Evolutionary conservation across 2,329 filamentous ascomycete species (phyloP), one percentile per base, ranked within the genome.

Genomic region (Fusarium albosuccineum): DNA sequence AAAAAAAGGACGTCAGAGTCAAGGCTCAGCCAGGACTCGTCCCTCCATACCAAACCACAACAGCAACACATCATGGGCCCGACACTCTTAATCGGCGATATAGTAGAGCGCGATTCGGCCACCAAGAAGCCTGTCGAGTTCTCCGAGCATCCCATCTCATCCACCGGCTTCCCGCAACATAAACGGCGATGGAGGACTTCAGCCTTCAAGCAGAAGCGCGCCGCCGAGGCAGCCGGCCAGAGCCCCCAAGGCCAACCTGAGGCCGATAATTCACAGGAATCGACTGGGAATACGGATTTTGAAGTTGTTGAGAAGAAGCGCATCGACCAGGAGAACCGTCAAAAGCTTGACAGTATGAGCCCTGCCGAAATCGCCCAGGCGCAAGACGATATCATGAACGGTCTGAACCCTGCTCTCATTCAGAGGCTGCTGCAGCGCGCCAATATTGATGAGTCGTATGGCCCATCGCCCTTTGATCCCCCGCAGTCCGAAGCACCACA

Each of bases 141-240:
- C 40, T 87, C 87, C 52, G 79, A 82, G 9, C 81, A 83, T 17
- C 64, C 74, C 34, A 62, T 73, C 29, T 77, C 79, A 3, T 78
- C 83, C 5, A 89, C 87, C 11, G 96, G 96, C 1, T 98, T 98
- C 71, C 96, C 96, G n/a, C 88, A 90, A 60, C 94, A 94, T 77
- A 96, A 92, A 78, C 93, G 92, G 76, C 89, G 94, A 68, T 85
- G 83, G 57, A 86, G 87, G 59, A 80, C 87, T 8, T 97, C 94
- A 2, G 87, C 91, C 2, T 97, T 97, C 82, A 97, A 93, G 76
- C 89, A 92, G 73, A 78, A 66, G 68, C 77, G 74, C 11, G 71
- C 75, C 44, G 72, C 67, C 48, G 67, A 63, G 27, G 60, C 68
- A 22, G 66, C 68, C 9, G 65, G 58, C 14, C 54, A 61, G 46